Evolutionary conservation across 192 early-diverging fungal genomes (phyloP), one percentile per base, ranked within the genome.

Genomic region (Podila horticola): DNA sequence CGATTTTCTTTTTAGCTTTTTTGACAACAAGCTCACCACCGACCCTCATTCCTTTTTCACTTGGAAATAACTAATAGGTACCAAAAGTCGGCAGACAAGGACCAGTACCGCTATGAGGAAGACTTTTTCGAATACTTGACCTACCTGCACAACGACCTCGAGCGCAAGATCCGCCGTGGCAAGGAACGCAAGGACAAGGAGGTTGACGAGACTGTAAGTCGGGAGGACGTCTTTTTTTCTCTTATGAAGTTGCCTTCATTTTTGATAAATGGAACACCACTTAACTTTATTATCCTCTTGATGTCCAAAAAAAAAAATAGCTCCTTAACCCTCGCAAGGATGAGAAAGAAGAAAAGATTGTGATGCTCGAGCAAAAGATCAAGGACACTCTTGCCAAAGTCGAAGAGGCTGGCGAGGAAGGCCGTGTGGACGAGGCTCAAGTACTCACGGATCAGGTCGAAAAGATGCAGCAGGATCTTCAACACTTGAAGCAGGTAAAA

Each of bases 311-410:
- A 45, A n/a, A 66, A 41, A 26, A 48, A 26, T 66, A 91, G 74
- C 86, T 88, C 41, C 72, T 86, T 52, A 91, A 93, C 34, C 86
- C 88, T 13, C 75, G 85, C 58, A 90, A 89, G 71, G 94, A 94
- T 48, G 94, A 96, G 75, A 90, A 90, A 71, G 93, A 96, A 61
- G 94, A 96, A 76, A 86, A 89, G 58, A 90, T 92, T 31, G 91
- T 95, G 48, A 89, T 96, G 61, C 79, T 96, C 29, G 94, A 96
- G 57, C 94, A 91, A 68, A 91, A 94, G 45, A 93, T 94, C 69
- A 92, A 93, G 68, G 88, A 88, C 45, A 77, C 90, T 28, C 79
- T 92, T 24, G 82, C 83, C 61, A 87, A 89, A 75, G 87, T 93
- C 30, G 88, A 93, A 72, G 91, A 93, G 33, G 88, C 89, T 19